Conservation (phyloP, 2,329 filamentous ascomycete species). For the Stenocarpella maydis region DNA sequence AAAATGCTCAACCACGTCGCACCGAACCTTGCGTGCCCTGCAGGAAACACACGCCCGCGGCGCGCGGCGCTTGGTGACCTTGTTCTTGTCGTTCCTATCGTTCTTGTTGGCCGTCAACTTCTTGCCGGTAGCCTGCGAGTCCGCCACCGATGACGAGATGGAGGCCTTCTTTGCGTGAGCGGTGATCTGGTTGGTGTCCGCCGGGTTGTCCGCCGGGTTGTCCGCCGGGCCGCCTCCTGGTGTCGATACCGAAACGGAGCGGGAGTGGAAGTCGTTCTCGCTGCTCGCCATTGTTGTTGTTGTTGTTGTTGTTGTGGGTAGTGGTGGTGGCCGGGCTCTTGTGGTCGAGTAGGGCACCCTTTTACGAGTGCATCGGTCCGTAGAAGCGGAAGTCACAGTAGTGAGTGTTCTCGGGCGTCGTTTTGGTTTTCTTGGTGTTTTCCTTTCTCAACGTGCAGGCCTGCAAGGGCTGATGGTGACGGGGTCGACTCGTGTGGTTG, state of each 20-base stretch:
- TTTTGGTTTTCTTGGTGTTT: neutral
- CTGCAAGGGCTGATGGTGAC: conserved; percentile 5
- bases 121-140: conserved; percentile 35
- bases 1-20: conserved; percentile 89
- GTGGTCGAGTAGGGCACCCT: neutral
- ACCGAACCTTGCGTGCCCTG: conserved; percentile 88
- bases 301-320: neutral
- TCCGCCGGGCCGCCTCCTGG: conserved; percentile 1
- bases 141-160: neutral
- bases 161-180: neutral
- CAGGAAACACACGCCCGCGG: conserved; percentile 91
- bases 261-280: conserved; percentile 4
- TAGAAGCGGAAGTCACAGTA: neutral
- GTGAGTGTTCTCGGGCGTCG: neutral
- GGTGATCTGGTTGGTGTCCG: neutral
- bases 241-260: conserved; percentile 17
- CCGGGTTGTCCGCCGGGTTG: neutral
- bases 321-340: neutral
- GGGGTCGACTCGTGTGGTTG: neutral
- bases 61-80: conserved; percentile 79
- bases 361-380: conserved; percentile 4
- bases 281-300: conserved; percentile 1
- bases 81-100: conserved; percentile 47
- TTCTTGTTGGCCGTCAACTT: conserved; percentile 45
- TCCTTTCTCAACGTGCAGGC: neutral